Conservation (phyloP, 192 early-diverging fungal genomes). For the Dissophora globulifera region DNA sequence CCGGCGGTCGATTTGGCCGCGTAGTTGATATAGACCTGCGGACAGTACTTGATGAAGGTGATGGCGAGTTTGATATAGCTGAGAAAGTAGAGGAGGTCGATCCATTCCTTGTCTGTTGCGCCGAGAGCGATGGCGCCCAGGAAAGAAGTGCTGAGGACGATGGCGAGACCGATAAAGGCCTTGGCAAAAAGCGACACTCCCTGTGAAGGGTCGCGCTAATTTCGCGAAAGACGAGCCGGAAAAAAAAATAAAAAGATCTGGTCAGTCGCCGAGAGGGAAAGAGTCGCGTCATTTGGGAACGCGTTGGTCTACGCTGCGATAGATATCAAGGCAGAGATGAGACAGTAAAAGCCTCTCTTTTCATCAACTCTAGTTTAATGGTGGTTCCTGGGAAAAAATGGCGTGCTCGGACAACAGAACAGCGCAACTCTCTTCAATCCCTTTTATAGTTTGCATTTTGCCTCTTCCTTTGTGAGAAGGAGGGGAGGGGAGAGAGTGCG, state of each 20-base stretch:
- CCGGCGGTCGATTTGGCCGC: slow-evolving; percentile 81
- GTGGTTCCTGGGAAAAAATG: no score
- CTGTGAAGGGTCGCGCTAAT: slow-evolving; percentile 57
- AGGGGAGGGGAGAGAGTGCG: no score
- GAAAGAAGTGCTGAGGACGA: slow-evolving; percentile 16
- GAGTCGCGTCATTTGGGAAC: not conserved
- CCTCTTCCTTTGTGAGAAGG: no score
- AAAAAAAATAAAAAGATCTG: not conserved
- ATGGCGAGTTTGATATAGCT: slow-evolving; percentile 83
- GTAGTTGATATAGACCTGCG: slow-evolving; percentile 80
- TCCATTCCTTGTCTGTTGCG: slow-evolving; percentile 42
- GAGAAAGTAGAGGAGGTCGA: slow-evolving; percentile 78
- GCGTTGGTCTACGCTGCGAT: no score
- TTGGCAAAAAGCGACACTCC: slow-evolving; percentile 52
- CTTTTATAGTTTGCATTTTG: no score
- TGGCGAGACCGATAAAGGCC: slow-evolving; percentile 23
- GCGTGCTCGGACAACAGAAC: no score
- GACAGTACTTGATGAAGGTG: slow-evolving; percentile 84
- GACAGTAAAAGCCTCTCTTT: no score
- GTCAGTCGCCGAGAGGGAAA: not conserved
- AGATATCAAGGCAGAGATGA: no score
- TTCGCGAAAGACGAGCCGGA: not conserved
- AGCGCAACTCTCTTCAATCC: no score
- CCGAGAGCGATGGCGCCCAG: not conserved
- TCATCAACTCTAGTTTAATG: no score